Conservation (phyloP, 257 asterid genomes). For the Scutellaria baicalensis region DNA sequence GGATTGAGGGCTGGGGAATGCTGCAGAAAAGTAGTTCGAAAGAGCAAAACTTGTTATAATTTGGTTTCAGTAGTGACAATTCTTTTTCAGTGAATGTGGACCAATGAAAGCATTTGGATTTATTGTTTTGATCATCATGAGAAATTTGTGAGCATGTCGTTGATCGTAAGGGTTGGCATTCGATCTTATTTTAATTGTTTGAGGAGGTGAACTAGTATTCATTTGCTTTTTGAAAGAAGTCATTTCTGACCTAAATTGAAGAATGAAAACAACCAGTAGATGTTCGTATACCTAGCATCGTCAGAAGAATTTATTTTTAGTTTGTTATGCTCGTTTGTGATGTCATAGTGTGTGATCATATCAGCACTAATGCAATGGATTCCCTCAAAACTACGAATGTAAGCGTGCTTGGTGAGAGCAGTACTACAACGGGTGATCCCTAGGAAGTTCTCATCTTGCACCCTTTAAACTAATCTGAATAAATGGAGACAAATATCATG, state of each 20-base stretch:
- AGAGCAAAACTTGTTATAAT: background rate
- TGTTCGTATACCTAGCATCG: background rate
- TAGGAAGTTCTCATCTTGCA: too few species aligned
- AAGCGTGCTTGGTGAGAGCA: too few species aligned
- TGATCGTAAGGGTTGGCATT: slow-evolving; percentile 5
- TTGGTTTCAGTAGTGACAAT: background rate
- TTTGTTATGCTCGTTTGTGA: background rate
- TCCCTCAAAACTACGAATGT: too few species aligned
- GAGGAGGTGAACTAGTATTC: background rate
- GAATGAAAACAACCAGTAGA: background rate
- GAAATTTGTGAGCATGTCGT: background rate
- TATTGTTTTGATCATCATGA: background rate
- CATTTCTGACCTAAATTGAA: background rate
- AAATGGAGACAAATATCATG: too few species aligned
- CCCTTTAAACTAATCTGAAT: too few species aligned
- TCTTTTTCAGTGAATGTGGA: slow-evolving; percentile 1
- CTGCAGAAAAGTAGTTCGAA: background rate
- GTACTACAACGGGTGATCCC: too few species aligned
- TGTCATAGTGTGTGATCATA: too few species aligned
- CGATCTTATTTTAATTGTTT: background rate
- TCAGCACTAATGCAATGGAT: too few species aligned
- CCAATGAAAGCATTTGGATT: background rate
- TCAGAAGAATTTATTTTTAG: background rate
- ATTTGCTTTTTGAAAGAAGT: background rate
- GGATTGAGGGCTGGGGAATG: background rate